These are phyloP conservation scores for Hypoxylon fragiforme DNA, from an alignment of 495 filamentous ascomycete genomes.

Conservation along the genomic window DNA sequence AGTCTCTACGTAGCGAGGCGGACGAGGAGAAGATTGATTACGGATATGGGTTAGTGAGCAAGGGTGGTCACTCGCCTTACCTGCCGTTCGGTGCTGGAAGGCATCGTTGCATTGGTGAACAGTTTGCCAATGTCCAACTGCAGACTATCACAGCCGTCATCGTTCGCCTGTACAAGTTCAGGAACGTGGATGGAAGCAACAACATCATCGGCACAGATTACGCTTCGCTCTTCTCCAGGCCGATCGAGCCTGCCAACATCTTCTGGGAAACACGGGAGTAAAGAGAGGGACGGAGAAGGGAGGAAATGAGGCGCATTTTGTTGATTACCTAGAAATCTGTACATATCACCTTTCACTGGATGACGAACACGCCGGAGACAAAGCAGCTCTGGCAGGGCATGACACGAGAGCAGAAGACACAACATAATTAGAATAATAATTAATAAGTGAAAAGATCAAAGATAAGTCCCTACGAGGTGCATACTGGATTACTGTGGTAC, in stretches of 20 bases:
- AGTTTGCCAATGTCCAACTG: constrained; percentile 93
- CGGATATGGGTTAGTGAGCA: constrained; percentile 89
- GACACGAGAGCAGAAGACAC: constrained; percentile 19
- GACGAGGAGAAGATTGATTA: constrained; percentile 82
- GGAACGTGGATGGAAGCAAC: constrained; percentile 67
- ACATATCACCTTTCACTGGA: constrained; percentile 23
- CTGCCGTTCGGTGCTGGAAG: constrained; percentile 93
- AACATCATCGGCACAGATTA: constrained; percentile 85
- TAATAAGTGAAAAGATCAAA: constrained; percentile 18
- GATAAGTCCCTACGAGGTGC: too few relatives aligned
- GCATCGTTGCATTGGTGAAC: constrained; percentile 95
- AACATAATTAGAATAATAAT: constrained; percentile 25
- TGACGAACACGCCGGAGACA: constrained; percentile 20
- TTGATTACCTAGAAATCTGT: constrained; percentile 25
- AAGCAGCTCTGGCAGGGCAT: constrained; percentile 6
- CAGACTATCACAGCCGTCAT: constrained; percentile 80
- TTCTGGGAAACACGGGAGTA: constrained; percentile 64
- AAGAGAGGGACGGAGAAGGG: background rate
- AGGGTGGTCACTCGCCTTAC: constrained; percentile 85
- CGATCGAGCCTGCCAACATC: constrained; percentile 65
- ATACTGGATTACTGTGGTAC: too few relatives aligned
- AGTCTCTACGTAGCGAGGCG: constrained; percentile 51
- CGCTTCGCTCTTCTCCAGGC: constrained; percentile 65
- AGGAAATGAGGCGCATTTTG: constrained; percentile 1
- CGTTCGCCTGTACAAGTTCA: constrained; percentile 74